Base-by-base conservation (phyloP, 75 land plant species). In the Isoetes taiwanensis region DNA sequence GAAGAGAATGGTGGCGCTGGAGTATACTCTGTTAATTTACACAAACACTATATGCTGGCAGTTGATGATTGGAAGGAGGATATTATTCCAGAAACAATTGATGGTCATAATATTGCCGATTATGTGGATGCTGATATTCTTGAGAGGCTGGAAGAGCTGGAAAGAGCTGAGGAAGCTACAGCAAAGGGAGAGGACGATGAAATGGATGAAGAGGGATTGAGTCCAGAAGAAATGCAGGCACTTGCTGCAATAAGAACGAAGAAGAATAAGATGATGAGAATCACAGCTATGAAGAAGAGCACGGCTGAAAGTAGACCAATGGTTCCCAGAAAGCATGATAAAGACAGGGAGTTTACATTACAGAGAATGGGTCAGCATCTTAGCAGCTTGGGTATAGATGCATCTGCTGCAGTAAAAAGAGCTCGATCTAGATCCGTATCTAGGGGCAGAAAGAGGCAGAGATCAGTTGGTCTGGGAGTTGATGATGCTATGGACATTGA, bases 241-340 rank as follows among this genome's bases (percentile, higher is more conserved):
- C 50, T 46, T 6, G 50, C 50, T 5, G 50, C 50, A 4, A 46
- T 46, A 9, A 5, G 50, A 6, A 5, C 4, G 12, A n/a, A 5
- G 50, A 46, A 4, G 16, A 46, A n/a, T 16, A 46, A 46, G 12
- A 19, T 46, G 5, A 5, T 5, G 50, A 46, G 50, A 23, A 46
- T 16, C 50, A 46, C 50, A 46, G 50, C 25, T n/a, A 19, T 46
- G 50, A 46, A 46, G 50, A 46, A 46, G 50, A 46, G 12, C 50
- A 46, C 50, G 4, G 50, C 50, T 8, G 50, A 46, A 3, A 46
- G 50, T 23, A 19, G 50, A 19, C 50, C 50, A 6, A 19, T 46
- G 6, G 50, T 46, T 46, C 50, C 50, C 16, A 46, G 50, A n/a
- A 46, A 46, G 50, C 50, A 46, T n/a, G 50, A 46, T n/a, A 46